phyloP scores from a whole-genome alignment of 2,329 filamentous ascomycete genomes.

The Tolypocladium ovalisporum region DNA sequence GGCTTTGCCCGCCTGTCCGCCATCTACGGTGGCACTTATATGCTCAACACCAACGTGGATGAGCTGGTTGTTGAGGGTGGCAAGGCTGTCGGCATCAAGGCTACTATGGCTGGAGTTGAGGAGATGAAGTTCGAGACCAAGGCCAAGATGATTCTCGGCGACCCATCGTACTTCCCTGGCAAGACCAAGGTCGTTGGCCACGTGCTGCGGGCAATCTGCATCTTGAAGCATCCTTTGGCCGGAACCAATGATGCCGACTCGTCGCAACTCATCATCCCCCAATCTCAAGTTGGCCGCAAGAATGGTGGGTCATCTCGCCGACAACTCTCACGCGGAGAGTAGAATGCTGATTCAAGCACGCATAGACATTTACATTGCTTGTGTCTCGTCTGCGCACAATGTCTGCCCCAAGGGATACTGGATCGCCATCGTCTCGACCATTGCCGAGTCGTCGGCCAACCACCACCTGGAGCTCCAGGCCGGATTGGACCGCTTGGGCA shows the following conservation, averaged over 20 bases:
- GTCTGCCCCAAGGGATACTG: constrained; percentile 99
- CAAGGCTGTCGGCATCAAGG: constrained; percentile 93
- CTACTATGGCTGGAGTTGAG: constrained; percentile 84
- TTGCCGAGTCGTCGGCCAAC: constrained; percentile 84
- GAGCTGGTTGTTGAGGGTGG: constrained; percentile 76
- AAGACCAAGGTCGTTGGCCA: constrained; percentile 85
- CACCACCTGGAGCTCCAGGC: constrained; percentile 92
- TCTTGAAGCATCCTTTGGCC: constrained; percentile 87
- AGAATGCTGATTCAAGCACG: constrained; percentile 4
- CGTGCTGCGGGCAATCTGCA: constrained; percentile 92
- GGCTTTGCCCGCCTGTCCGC: constrained; percentile 94
- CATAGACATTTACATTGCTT: constrained; percentile 88
- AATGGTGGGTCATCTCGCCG: constrained; percentile 53
- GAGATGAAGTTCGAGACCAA: constrained; percentile 96
- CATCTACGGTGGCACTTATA: constrained; percentile 98
- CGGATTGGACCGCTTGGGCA: constrained; percentile 82
- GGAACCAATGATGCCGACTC: constrained; percentile 86
- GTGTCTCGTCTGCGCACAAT: constrained; percentile 91
- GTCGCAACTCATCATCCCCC: constrained; percentile 90
- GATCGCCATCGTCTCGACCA: constrained; percentile 95
- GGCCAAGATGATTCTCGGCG: constrained; percentile 89
- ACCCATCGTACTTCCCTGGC: constrained; percentile 90
- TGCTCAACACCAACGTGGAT: constrained; percentile 92
- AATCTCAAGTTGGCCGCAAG: constrained; percentile 93
- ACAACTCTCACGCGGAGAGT: neutral